A percentile compares a stretch with the other conserved stretches of the same genome.
These are phyloP conservation scores for Gliomastix tumulicola DNA, from an alignment of 2,329 filamentous ascomycete genomes.

Conservation along the genomic window DNA sequence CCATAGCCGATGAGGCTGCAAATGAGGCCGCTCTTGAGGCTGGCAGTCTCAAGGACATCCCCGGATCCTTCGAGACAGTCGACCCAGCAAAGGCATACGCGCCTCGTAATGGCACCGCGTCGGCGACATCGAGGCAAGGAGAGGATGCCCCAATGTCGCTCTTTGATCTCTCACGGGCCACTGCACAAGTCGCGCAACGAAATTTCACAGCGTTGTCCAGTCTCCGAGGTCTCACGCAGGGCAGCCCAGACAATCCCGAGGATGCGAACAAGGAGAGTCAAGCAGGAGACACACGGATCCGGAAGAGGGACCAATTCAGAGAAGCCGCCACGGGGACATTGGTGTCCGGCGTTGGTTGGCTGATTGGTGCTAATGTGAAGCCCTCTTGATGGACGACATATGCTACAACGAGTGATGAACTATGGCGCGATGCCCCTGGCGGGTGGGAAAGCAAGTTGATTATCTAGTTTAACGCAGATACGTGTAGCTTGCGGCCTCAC, in stretches of 20 bases:
- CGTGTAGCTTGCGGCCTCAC: no score
- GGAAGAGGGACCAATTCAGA: conserved; percentile 65
- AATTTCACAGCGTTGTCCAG: conserved; percentile 51
- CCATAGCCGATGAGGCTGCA: conserved; percentile 59
- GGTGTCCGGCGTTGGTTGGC: conserved; percentile 61
- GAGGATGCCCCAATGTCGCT: conserved; percentile 59
- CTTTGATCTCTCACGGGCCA: conserved; percentile 57
- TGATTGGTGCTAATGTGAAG: conserved; percentile 47
- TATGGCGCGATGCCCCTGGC: no score
- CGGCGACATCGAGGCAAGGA: conserved; percentile 21
- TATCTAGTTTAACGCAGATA: no score
- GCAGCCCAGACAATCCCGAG: conserved; percentile 8
- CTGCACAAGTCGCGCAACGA: conserved; percentile 49
- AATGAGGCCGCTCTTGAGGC: conserved; percentile 61
- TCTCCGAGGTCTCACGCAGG: conserved; percentile 27
- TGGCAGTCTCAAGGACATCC: conserved; percentile 51
- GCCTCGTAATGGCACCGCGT: conserved; percentile 24
- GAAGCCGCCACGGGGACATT: conserved; percentile 62
- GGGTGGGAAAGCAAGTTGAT: no score
- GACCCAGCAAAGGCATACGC: conserved; percentile 13
- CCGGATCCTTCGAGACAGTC: conserved; percentile 42
- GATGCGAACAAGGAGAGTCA: conserved; percentile 25
- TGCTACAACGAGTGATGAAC: conserved; percentile 23
- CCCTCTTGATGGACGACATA: no score
- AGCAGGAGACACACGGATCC: no score